Conservation (phyloP, 1,284 basidiomycete genomes). For the Rhodotorula sp. region DNA sequence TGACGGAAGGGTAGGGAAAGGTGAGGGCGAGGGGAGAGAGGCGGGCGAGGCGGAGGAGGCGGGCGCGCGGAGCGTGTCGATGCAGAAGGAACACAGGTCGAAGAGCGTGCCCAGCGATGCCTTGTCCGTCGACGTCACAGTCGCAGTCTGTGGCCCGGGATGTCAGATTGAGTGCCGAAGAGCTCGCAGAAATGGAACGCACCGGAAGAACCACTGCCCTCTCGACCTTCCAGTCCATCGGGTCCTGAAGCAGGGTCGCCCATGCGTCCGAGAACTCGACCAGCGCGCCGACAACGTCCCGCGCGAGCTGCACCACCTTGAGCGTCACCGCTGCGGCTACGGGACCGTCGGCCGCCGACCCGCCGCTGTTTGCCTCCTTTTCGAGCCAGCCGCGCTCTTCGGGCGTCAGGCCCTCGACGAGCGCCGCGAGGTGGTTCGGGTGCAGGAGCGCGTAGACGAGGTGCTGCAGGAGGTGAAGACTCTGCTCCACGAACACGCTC, state of each 20-base stretch:
- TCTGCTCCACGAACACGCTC: slow-evolving; percentile 44
- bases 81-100: slow-evolving; percentile 69
- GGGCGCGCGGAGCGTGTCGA: slow-evolving; percentile 64
- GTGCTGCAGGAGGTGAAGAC: slow-evolving; percentile 76
- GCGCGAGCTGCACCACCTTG: slow-evolving; percentile 66
- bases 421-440: slow-evolving; percentile 77
- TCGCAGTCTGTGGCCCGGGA: slow-evolving; percentile 52
- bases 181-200: slow-evolving; percentile 51
- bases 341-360: slow-evolving; percentile 62
- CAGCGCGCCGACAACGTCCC: slow-evolving; percentile 68
- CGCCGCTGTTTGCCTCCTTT: slow-evolving; percentile 61
- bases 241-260: slow-evolving; percentile 63
- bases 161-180: background rate
- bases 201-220: slow-evolving; percentile 72
- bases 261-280: slow-evolving; percentile 71
- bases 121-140: slow-evolving; percentile 72
- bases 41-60: slow-evolving; percentile 60
- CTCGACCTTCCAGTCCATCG: slow-evolving; percentile 68
- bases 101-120: slow-evolving; percentile 75
- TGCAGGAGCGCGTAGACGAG: slow-evolving; percentile 86
- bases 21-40: slow-evolving; percentile 50
- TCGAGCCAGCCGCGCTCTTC: slow-evolving; percentile 63
- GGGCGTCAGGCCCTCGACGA: slow-evolving; percentile 74
- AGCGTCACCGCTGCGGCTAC: slow-evolving; percentile 69
- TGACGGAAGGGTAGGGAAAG: slow-evolving; percentile 47